Evolutionary conservation across 352 stramenopile species (phyloP), one percentile per base, ranked within the genome.

Genomic region (Pythium volutum): DNA sequence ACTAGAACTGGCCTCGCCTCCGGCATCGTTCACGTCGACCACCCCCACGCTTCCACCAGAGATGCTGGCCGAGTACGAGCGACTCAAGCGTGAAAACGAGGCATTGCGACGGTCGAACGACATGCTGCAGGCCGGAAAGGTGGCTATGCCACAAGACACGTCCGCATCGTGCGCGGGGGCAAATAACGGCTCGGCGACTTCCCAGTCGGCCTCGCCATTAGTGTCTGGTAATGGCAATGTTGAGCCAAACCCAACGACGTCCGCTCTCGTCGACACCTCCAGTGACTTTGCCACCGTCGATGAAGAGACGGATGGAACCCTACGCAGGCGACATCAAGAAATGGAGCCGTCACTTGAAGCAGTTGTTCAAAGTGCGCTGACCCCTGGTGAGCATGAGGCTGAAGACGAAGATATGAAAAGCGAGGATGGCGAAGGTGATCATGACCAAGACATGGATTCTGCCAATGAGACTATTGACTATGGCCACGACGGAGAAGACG

Each of bases 71-170:
- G 81, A 89, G 47, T 86, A 86, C 50, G 81, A 88, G 49, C 77
- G 79, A 2, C 66, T 91, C 16, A 87, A 77, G 67, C 68, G 69
- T 22, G 81, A 91, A 39, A 91, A 91, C 59, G 76, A 88, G 49
- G 62, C 64, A 20, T 68, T 91, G 18, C 81, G 79, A 16, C 71
- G 71, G 18, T 91, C 79, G 18, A 91, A 91, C 29, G 79, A 87
- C 22, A 62, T 75, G 16, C 70, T 89, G 0, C 76, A 87, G 68
- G 77, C 61, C 5, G 47, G 23, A 10, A 46, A 49, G 12, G n/a
- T 16, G 15, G n/a, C 8, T 8, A 3, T 48, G 42, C 6, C 42
- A 48, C n/a, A 14, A 27, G 42, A 26, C 42, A 26, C 42, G 6
- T 43, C 15, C n/a, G 11, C 36, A 43, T 18, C 36, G 36, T 20